Percentiles rank a stretch among this genome's conserved stretches.
Conservation (phyloP, 177 flowering plant genomes). For the Vitis hybrid region DNA sequence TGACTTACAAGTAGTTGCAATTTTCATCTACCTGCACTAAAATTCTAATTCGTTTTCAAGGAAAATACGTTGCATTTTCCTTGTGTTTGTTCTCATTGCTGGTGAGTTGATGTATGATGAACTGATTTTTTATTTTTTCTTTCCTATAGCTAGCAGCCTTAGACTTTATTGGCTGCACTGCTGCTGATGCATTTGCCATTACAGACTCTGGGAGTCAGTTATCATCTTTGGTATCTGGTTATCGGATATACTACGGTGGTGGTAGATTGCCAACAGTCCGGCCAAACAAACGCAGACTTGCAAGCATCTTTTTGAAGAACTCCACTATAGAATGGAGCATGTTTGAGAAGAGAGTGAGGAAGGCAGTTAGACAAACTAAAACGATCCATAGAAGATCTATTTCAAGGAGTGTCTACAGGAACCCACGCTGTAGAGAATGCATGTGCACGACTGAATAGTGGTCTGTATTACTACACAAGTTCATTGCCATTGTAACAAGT, state of each 20-base stretch:
- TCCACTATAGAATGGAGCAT: slow-evolving; percentile 78
- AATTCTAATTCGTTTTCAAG: no score
- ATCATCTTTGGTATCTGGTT: slow-evolving; percentile 90
- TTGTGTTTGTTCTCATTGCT: neutral
- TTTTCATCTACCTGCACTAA: no score
- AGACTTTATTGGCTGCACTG: slow-evolving; percentile 93
- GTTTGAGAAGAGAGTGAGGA: slow-evolving; percentile 63
- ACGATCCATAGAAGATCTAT: slow-evolving; percentile 44
- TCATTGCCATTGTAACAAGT: neutral
- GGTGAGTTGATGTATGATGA: neutral
- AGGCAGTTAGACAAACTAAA: slow-evolving; percentile 74
- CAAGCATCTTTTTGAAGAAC: slow-evolving; percentile 76
- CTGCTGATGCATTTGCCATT: slow-evolving; percentile 91
- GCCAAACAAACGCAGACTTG: slow-evolving; percentile 95
- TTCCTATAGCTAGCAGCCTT: slow-evolving; percentile 83
- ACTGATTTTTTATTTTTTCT: neutral
- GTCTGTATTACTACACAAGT: neutral
- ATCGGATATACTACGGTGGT: slow-evolving; percentile 75
- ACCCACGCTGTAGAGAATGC: slow-evolving; percentile 64
- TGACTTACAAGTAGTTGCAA: no score
- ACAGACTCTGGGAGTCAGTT: slow-evolving; percentile 97
- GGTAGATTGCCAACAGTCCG: slow-evolving; percentile 82
- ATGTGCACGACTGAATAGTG: slow-evolving; percentile 40
- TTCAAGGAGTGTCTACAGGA: slow-evolving; percentile 62
- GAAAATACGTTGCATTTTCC: neutral